These are phyloP conservation scores for Bonia amplexicaulis DNA, from an alignment of 176 grass and related monocot genomes.

Conservation along the genomic window DNA sequence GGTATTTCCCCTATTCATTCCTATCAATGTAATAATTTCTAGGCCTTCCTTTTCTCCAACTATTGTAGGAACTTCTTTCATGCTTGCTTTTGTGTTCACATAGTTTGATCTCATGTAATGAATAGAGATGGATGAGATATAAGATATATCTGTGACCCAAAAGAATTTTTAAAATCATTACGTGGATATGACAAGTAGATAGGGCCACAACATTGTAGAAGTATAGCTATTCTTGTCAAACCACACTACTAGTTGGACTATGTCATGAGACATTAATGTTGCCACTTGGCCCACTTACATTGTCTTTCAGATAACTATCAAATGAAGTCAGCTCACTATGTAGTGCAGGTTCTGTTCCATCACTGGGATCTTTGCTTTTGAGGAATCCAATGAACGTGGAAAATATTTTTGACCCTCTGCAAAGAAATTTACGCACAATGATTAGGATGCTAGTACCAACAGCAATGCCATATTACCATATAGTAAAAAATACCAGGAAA, in stretches of 20 bases:
- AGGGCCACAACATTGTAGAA: not conserved
- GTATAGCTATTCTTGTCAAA: constrained; percentile 2
- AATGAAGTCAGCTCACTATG: constrained; percentile 60
- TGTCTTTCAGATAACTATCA: constrained; percentile 73
- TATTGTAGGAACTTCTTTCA: not conserved
- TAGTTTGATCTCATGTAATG: not conserved
- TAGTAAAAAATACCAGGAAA: not conserved
- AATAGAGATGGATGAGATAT: not conserved
- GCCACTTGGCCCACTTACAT: constrained; percentile 47
- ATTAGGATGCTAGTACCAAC: constrained; percentile 1
- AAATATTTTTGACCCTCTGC: constrained; percentile 88
- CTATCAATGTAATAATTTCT: not conserved
- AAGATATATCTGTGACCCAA: not conserved
- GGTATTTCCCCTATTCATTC: not conserved
- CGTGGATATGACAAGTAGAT: constrained; percentile 1
- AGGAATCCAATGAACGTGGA: constrained; percentile 82
- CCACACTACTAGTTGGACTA: not conserved
- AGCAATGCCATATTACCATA: not conserved
- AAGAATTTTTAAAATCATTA: not conserved
- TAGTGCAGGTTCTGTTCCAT: constrained; percentile 75
- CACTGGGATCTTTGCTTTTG: constrained; percentile 79
- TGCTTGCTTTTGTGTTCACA: not conserved
- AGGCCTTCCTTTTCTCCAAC: not conserved
- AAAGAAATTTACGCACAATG: constrained; percentile 11
- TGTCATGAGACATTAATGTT: constrained; percentile 1